A percentile compares a stretch with the other conserved stretches of the same genome.
Evolutionary conservation across 1,284 basidiomycete species (phyloP).

Genomic region (Tremellales sp.): DNA sequence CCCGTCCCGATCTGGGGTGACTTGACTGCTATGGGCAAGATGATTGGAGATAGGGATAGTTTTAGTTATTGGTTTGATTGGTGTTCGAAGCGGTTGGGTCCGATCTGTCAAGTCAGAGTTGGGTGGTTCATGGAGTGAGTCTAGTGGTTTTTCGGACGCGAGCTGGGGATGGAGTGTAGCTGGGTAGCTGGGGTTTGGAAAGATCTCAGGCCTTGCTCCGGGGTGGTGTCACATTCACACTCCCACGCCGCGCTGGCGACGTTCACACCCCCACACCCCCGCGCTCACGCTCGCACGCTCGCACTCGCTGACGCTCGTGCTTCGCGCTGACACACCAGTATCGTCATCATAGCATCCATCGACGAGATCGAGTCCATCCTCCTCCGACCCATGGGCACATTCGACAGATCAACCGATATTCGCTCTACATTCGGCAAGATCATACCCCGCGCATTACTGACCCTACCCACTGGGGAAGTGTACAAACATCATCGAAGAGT

Average conservation of each 20-base stretch:
- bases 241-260: too few species aligned
- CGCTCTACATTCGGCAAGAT: conserved; percentile 20
- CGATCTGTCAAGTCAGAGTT: conserved; percentile 18
- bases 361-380: conserved; percentile 21
- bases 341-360: conserved; percentile 24
- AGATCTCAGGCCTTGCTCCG: too few species aligned
- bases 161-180: too few species aligned
- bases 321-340: conserved; percentile 10
- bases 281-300: too few species aligned
- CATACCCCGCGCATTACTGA: conserved; percentile 23
- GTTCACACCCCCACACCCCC: too few species aligned
- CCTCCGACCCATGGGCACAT: conserved; percentile 8
- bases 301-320: too few species aligned
- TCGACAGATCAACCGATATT: conserved; percentile 21
- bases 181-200: too few species aligned
- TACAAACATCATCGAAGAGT: conserved; percentile 30
- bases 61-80: conserved; percentile 19
- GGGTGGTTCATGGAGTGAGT: conserved; percentile 19
- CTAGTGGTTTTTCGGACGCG: too few species aligned
- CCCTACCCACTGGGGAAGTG: conserved; percentile 19
- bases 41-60: conserved; percentile 5
- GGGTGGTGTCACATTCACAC: too few species aligned
- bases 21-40: conserved; percentile 4
- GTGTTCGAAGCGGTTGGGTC: conserved; percentile 15
- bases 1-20: conserved; percentile 19